Evolutionary conservation across 805 yeast species (phyloP), one percentile per base, ranked within the genome.

Genomic region (Ogataea haglerorum): DNA sequence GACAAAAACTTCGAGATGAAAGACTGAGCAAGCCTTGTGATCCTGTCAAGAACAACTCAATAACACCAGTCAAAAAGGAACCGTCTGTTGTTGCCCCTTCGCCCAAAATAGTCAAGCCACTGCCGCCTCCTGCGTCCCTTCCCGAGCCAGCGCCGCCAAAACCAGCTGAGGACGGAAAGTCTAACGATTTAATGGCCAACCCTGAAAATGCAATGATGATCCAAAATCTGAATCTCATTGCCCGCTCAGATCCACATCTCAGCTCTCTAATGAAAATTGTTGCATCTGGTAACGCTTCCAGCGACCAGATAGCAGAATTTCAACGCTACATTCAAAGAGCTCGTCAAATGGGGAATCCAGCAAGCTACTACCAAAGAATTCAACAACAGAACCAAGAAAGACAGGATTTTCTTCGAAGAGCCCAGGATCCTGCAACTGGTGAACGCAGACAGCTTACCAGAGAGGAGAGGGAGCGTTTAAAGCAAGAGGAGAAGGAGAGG

Each of bases 321-420:
- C 95, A 90, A 60, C 80, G 75, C 15, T 85, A 85, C 52, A 88
- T 91, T 42, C 80, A 78, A 44, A 69, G 79, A 40, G 97, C 97
- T 0, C 73, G 84, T 46, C 78, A 73, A 21, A 82, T 83, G 89
- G 87, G 89, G 7, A 66, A 64, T 42, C 41, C 56, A 7, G 55
- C 55, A 30, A 60, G 63, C 8, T 51, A 54, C 28, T 50, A 50
- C 38, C 47, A 53, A 35, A 55, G 46, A 30, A 25, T 51, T 2
- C 52, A 48, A 17, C 39, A 25, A n/a, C 54, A 55, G 14, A 48
- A 45, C 32, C 53, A 51, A 23, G 47, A 45, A 27, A 41, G 46
- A 21, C 41, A 41, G 12, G 38, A 34, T 4, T 25, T 34, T 2
- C 6, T 46, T 10, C 40, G 36, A 28, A 43, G 35, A 16, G 42